Evolutionary conservation across 176 grass and related monocot genomes (phyloP).

Genomic region (Zoysia pacifica): DNA sequence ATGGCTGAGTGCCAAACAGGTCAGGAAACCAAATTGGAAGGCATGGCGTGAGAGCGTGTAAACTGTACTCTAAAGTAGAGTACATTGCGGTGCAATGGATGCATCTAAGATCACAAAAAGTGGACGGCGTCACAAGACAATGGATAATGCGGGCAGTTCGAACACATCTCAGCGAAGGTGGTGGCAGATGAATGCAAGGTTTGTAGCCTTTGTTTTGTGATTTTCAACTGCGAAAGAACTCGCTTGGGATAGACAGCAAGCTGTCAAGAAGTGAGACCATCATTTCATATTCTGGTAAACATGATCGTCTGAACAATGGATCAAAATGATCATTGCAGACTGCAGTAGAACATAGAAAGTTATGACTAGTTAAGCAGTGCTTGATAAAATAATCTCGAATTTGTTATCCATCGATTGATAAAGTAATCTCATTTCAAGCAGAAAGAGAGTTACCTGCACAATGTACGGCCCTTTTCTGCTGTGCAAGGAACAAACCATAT

Average conservation of each 20-base stretch:
- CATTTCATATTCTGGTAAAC: not conserved
- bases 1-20: conserved; percentile 42
- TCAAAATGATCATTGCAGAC: not conserved
- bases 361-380: not conserved
- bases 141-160: conserved; percentile 13
- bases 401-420: not conserved
- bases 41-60: not conserved
- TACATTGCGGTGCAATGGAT: conserved; percentile 26
- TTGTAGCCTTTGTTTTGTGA: conserved; percentile 12
- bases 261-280: not conserved
- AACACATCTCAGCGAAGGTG: conserved; percentile 13
- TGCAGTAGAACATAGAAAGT: not conserved
- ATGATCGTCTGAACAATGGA: not conserved
- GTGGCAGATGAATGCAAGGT: conserved; percentile 12
- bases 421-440: not conserved
- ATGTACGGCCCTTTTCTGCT: conserved; percentile 63
- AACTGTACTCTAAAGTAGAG: conserved; percentile 26
- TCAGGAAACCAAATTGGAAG: conserved; percentile 35
- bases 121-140: conserved; percentile 26
- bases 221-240: not conserved
- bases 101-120: conserved; percentile 26
- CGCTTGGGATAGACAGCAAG: not conserved
- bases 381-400: not conserved
- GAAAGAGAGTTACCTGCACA: conserved; percentile 71
- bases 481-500: conserved; percentile 90